These are phyloP conservation scores for Starmerella bombi DNA, from an alignment of 805 yeast genomes.

Conservation along the genomic window DNA sequence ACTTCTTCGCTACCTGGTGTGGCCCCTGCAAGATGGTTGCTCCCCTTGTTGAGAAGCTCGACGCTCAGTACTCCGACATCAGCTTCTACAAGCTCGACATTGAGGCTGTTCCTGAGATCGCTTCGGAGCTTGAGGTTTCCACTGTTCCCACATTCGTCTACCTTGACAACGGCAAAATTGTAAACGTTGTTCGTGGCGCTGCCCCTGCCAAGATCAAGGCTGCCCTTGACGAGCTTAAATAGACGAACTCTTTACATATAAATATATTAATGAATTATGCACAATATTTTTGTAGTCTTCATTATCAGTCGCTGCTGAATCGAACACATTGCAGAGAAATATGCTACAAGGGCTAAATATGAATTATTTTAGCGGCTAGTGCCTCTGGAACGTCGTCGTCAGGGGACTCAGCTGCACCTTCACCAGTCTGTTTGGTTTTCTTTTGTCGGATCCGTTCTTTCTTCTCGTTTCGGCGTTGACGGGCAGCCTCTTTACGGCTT, in stretches of 20 bases:
- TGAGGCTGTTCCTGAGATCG: slow-evolving; percentile 60
- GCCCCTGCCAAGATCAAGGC: slow-evolving; percentile 45
- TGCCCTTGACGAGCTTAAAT: slow-evolving; percentile 47
- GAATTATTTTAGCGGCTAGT: slow-evolving; percentile 1
- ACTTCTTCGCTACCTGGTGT: slow-evolving; percentile 96
- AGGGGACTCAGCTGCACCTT: not conserved
- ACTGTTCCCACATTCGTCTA: slow-evolving; percentile 60
- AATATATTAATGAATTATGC: not conserved
- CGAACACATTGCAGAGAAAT: no score
- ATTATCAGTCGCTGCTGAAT: no score
- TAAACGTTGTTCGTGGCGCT: slow-evolving; percentile 77
- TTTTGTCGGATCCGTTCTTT: not conserved
- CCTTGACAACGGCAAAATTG: slow-evolving; percentile 70
- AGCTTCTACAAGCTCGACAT: slow-evolving; percentile 85
- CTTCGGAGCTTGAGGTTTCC: slow-evolving; percentile 55
- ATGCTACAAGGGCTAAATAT: slow-evolving; percentile 3
- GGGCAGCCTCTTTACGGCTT: not conserved
- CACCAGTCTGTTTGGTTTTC: not conserved
- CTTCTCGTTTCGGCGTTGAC: not conserved
- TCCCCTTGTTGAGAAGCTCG: slow-evolving; percentile 65
- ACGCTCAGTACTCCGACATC: slow-evolving; percentile 44
- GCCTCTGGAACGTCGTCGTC: not conserved
- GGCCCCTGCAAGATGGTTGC: slow-evolving; percentile 98
- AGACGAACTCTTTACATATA: not conserved
- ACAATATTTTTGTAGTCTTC: no score